Percentiles rank a stretch among this genome's conserved stretches.
phyloP scores from a whole-genome alignment of 768 basidiomycete genomes.

The Tulasnella calospora region DNA sequence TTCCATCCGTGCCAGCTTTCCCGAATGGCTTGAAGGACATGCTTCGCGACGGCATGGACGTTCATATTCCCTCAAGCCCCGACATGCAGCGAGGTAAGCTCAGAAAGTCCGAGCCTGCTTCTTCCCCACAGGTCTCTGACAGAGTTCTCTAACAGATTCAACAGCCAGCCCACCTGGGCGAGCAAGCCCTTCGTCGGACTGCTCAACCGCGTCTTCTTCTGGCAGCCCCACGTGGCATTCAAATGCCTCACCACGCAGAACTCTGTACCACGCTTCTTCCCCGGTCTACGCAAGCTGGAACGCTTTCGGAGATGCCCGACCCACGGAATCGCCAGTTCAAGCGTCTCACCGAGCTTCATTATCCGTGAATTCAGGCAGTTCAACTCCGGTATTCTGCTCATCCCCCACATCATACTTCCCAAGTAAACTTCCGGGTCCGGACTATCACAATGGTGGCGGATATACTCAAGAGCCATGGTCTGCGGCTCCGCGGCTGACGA shows the following conservation, averaged over 20 bases:
- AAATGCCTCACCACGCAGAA: background rate
- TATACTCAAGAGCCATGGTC: slow-evolving; percentile 7
- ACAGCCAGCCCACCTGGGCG: background rate
- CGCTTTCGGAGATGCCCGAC: background rate
- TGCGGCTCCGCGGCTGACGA: background rate
- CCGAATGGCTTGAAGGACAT: slow-evolving; percentile 26
- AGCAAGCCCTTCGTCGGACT: slow-evolving; percentile 15
- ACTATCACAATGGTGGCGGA: background rate
- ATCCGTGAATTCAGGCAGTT: slow-evolving; percentile 7
- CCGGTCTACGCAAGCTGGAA: slow-evolving; percentile 13
- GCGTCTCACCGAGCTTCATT: background rate
- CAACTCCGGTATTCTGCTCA: background rate
- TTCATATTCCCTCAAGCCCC: slow-evolving; percentile 12
- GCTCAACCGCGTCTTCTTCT: slow-evolving; percentile 20
- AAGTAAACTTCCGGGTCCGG: background rate
- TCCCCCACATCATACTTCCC: slow-evolving; percentile 1
- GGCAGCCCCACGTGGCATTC: slow-evolving; percentile 5
- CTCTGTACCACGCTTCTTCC: slow-evolving; percentile 12
- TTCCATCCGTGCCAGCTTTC: slow-evolving; percentile 18
- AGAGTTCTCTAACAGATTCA: background rate
- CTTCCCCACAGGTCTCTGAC: background rate
- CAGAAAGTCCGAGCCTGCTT: background rate
- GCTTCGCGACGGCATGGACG: slow-evolving; percentile 8
- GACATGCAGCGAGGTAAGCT: slow-evolving; percentile 17
- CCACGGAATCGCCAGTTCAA: background rate